A percentile compares a stretch with the other conserved stretches of the same genome.
Conservation (phyloP, 2,329 filamentous ascomycete genomes). For the Pseudocercospora macadamiae region DNA sequence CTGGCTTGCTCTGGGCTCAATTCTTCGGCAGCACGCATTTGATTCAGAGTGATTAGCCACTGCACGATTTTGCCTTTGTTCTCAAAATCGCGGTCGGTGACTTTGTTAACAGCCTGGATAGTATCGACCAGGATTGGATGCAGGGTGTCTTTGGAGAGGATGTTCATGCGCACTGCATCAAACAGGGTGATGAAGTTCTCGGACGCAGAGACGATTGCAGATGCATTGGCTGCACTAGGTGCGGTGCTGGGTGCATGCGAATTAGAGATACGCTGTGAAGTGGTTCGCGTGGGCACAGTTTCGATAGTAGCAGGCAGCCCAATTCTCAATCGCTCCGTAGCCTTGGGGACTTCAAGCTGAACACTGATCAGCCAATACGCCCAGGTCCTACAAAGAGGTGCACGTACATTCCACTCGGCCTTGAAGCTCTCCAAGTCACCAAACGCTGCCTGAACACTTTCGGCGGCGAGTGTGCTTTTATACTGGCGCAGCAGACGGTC, state of each 20-base stretch:
- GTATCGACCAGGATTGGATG: conserved; percentile 93
- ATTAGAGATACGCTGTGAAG: conserved; percentile 22
- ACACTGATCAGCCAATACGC: background rate
- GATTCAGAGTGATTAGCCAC: conserved; percentile 95
- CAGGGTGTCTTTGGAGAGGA: conserved; percentile 93
- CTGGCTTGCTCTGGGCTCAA: conserved; percentile 82
- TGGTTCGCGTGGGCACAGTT: conserved; percentile 54
- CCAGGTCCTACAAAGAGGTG: background rate
- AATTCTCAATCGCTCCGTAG: conserved; percentile 87
- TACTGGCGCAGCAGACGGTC: conserved; percentile 93
- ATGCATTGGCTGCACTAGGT: conserved; percentile 32
- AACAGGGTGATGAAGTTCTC: conserved; percentile 99
- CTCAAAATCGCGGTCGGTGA: conserved; percentile 93
- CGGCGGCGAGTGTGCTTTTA: conserved; percentile 88
- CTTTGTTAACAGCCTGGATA: conserved; percentile 95
- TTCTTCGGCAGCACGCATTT: conserved; percentile 95
- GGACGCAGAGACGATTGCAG: conserved; percentile 80
- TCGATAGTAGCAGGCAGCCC: conserved; percentile 85
- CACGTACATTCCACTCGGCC: conserved; percentile 81
- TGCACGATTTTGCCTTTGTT: conserved; percentile 96
- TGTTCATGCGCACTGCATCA: conserved; percentile 87
- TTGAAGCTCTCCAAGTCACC: conserved; percentile 90
- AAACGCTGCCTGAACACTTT: conserved; percentile 86
- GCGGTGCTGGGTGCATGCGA: conserved; percentile 25
- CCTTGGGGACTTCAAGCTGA: conserved; percentile 82